Evolutionary conservation across 73 alveolate species (phyloP).

Genomic region (Paramecium primaurelia): DNA sequence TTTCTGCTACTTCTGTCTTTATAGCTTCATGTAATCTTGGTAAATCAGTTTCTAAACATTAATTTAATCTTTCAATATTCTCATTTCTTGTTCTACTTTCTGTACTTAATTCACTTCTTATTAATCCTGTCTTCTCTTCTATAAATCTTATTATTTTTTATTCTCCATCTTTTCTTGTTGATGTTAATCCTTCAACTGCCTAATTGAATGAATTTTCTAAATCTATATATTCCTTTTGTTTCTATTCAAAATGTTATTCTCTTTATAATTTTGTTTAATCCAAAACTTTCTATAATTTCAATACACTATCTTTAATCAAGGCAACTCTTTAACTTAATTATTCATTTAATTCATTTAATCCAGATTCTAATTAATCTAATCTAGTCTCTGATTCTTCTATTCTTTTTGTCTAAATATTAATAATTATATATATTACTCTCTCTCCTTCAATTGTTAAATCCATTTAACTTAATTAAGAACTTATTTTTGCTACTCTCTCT

Average conservation of each 20-base stretch:
- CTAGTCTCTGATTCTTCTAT: slow-evolving; percentile 27
- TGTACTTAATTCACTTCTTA: slow-evolving; percentile 50
- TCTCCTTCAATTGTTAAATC: slow-evolving; percentile 41
- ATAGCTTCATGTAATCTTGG: slow-evolving; percentile 61
- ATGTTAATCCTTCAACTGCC: slow-evolving; percentile 34
- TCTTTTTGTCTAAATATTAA: slow-evolving; percentile 32
- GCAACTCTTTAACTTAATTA: slow-evolving; percentile 37
- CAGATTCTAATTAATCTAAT: background rate
- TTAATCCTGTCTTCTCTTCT: slow-evolving; percentile 52
- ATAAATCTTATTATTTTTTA: slow-evolving; percentile 44
- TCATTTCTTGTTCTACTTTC: slow-evolving; percentile 59
- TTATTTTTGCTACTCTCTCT: slow-evolving; percentile 27
- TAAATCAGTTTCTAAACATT: slow-evolving; percentile 56
- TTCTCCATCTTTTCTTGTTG: slow-evolving; percentile 58
- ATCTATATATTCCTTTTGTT: slow-evolving; percentile 17
- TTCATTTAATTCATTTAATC: slow-evolving; percentile 27
- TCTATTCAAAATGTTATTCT: slow-evolving; percentile 33
- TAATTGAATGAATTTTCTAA: slow-evolving; percentile 10
- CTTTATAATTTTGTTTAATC: slow-evolving; percentile 30
- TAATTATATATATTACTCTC: background rate
- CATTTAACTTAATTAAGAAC: background rate
- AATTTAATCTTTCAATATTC: slow-evolving; percentile 49
- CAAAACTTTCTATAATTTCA: slow-evolving; percentile 38
- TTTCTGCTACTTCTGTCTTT: slow-evolving; percentile 52
- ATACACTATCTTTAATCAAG: slow-evolving; percentile 23